Evolutionary conservation across 192 early-diverging fungal species (phyloP), one percentile per base, ranked within the genome.

Genomic region (Coemansia aciculifera): DNA sequence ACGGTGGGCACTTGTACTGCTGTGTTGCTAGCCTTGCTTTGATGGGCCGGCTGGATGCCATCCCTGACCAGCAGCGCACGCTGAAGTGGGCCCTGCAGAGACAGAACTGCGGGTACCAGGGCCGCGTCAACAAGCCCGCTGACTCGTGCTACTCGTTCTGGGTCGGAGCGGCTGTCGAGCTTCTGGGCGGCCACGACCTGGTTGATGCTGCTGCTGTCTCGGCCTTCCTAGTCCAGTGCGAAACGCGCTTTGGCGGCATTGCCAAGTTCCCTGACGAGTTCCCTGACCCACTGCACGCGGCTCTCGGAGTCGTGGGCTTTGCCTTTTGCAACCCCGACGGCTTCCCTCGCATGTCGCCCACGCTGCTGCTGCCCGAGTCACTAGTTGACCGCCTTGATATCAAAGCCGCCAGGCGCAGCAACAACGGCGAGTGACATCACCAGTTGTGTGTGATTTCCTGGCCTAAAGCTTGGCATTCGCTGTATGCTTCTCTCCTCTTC

Each of bases 111-210:
- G 98, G 98, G 5, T 99, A 96, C 81, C 91, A 95, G 68, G 98
- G 98, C 4, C 75, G 98, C 40, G 76, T 85, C 10, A 92, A 93
- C 71, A 99, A 99, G 75, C 75, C 82, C 3, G 79, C 88, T 23
- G 98, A 99, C 70, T 93, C 92, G 12, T 99, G 98, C 76, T 99
- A 99, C 77, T 91, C 94, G 9, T 99, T 97, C 79, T 99, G 98
- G 98, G 85, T 98, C 21, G 98, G 98, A 8, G 95, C 87, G 0
- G 72, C 89, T 10, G 66, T 99, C 19, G 65, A 80, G 66, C 70
- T 84, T 15, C 74, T 84, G 1, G 83, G 83, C 49, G 78, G 75
- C 43, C 74, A 81, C 48, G 72, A 56, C 43, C 61, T 80, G 67
- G 70, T 81, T 19, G 72, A 84, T 38, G 8, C 21, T 0, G 44